Percentiles rank a stretch among this genome's conserved stretches.
These are phyloP conservation scores for Candida nemodendra DNA, from an alignment of 805 yeast species.

Conservation along the genomic window DNA sequence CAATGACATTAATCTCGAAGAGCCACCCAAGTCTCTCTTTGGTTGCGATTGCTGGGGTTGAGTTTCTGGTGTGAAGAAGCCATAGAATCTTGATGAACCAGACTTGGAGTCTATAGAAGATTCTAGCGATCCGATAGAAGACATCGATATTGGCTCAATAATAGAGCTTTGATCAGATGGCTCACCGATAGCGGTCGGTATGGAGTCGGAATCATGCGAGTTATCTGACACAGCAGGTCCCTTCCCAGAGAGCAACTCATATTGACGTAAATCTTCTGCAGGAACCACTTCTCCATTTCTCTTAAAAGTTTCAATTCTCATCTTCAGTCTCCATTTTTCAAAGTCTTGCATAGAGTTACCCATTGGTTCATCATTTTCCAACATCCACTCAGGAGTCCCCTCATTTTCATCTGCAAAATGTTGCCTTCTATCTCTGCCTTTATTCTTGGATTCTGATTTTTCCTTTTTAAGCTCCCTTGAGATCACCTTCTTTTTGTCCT, in stretches of 20 bases:
- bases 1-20: constrained; percentile 23
- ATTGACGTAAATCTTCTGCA: constrained; percentile 25
- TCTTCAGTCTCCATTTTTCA: constrained; percentile 56
- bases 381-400: constrained; percentile 38
- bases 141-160: not conserved
- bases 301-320: constrained; percentile 49
- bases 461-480: constrained; percentile 15
- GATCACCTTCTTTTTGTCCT: constrained; percentile 18
- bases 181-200: not conserved
- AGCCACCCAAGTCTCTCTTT: constrained; percentile 42
- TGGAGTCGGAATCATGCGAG: not conserved
- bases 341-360: constrained; percentile 58
- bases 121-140: constrained; percentile 5
- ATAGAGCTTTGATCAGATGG: not conserved
- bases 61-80: constrained; percentile 21
- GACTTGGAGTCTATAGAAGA: constrained; percentile 7
- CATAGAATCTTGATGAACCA: constrained; percentile 25
- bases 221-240: not conserved
- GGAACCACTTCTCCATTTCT: constrained; percentile 42
- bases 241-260: constrained; percentile 16
- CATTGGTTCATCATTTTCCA: constrained; percentile 36
- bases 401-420: constrained; percentile 32
- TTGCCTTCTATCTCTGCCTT: constrained; percentile 22
- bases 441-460: constrained; percentile 8
- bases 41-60: constrained; percentile 14